Evolutionary conservation across 2,329 filamentous ascomycete genomes (phyloP).

Genomic region (Parafenestella ontariensis): DNA sequence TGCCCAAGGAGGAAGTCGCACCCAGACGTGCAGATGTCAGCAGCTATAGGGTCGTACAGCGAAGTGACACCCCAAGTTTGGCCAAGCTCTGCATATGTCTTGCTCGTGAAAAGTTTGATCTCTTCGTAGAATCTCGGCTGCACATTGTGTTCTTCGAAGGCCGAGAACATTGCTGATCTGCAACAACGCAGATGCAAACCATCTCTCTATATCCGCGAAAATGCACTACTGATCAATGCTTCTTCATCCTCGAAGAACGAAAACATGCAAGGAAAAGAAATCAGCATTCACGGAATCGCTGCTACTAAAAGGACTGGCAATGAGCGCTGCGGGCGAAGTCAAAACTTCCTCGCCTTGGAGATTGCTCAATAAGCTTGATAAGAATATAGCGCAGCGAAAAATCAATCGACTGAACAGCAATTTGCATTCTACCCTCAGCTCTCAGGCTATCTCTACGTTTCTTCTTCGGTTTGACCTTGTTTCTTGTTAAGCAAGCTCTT

Average conservation of each 20-base stretch:
- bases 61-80: background rate
- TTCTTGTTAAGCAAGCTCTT: constrained; percentile 40
- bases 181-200: too few species aligned
- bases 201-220: too few species aligned
- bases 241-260: too few species aligned
- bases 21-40: background rate
- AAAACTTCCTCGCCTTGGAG: constrained; percentile 15
- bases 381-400: background rate
- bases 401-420: too few species aligned
- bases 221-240: background rate
- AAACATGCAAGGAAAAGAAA: too few species aligned
- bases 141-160: background rate
- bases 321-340: constrained; percentile 22
- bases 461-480: background rate
- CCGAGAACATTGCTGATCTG: background rate
- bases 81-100: background rate
- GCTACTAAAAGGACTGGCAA: constrained; percentile 12
- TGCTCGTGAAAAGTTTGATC: background rate
- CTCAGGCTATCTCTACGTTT: background rate
- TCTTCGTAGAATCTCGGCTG: background rate
- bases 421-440: too few species aligned
- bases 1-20: background rate
- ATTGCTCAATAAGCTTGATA: background rate
- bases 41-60: too few species aligned
- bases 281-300: background rate